Percentiles rank a stretch among this genome's conserved stretches.
Conservation (phyloP, 2,329 filamentous ascomycete genomes). For the Arthroderma sp. region DNA sequence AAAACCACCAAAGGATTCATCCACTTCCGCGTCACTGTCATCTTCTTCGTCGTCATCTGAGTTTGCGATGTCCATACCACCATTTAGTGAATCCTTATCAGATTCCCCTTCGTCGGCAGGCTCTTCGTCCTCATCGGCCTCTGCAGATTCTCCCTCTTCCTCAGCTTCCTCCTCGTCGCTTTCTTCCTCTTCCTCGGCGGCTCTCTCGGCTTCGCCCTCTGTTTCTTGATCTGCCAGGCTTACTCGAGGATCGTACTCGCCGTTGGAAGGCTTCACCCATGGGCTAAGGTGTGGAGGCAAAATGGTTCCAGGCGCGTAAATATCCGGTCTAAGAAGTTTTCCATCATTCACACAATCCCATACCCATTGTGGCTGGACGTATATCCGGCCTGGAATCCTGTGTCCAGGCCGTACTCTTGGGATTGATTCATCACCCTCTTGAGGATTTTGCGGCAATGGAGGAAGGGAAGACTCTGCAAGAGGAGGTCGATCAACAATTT, state of each 20-base stretch:
- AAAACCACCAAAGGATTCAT: slow-evolving; percentile 38
- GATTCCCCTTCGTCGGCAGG: slow-evolving; percentile 36
- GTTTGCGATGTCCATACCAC: slow-evolving; percentile 40
- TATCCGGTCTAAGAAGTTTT: slow-evolving; percentile 70
- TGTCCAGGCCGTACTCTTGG: slow-evolving; percentile 46
- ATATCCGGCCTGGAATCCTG: slow-evolving; percentile 79
- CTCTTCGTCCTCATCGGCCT: slow-evolving; percentile 30
- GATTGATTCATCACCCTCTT: slow-evolving; percentile 38
- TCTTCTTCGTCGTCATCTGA: slow-evolving; percentile 37
- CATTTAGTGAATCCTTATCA: slow-evolving; percentile 33
- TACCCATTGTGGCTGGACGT: slow-evolving; percentile 95
- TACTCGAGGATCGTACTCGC: slow-evolving; percentile 81
- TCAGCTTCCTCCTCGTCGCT: slow-evolving; percentile 36
- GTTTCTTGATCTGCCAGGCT: slow-evolving; percentile 78
- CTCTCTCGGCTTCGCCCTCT: slow-evolving; percentile 68
- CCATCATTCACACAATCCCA: slow-evolving; percentile 95
- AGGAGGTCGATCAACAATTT: slow-evolving; percentile 82
- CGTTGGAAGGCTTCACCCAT: slow-evolving; percentile 77
- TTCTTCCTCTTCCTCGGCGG: slow-evolving; percentile 47
- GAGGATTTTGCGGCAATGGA: slow-evolving; percentile 31
- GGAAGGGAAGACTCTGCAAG: slow-evolving; percentile 47
- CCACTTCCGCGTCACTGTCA: slow-evolving; percentile 37
- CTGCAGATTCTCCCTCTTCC: slow-evolving; percentile 30
- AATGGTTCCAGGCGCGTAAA: slow-evolving; percentile 80
- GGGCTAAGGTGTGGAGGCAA: slow-evolving; percentile 91